A percentile compares a stretch with the other conserved stretches of the same genome.
Evolutionary conservation across 164 flowering plant genomes (phyloP).

Genomic region (Stephania cephalantha): DNA sequence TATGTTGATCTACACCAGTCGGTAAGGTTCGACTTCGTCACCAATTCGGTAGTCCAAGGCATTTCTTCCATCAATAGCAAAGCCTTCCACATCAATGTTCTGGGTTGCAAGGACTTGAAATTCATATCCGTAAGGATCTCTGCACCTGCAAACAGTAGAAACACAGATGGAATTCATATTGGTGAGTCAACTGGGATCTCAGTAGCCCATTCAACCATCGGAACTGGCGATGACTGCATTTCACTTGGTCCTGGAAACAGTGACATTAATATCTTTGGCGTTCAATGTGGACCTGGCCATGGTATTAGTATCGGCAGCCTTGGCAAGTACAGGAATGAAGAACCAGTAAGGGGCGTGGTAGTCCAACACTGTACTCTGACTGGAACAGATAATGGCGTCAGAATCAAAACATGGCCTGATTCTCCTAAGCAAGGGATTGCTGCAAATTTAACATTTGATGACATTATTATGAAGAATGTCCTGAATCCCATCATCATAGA

Average conservation of each 20-base stretch:
- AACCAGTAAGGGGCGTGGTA: constrained; percentile 29
- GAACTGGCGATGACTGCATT: constrained; percentile 37
- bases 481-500: constrained; percentile 58
- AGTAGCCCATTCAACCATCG: constrained; percentile 8
- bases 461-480: constrained; percentile 39
- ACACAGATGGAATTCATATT: constrained; percentile 29
- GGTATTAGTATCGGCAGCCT: constrained; percentile 67
- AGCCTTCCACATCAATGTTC: constrained; percentile 27
- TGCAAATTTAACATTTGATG: constrained; percentile 30
- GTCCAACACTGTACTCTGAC: constrained; percentile 40
- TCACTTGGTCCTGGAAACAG: constrained; percentile 33
- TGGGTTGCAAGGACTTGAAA: constrained; percentile 21
- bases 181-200: constrained; percentile 4
- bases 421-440: constrained; percentile 23
- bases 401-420: constrained; percentile 48
- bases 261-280: constrained; percentile 15
- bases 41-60: constrained; percentile 17
- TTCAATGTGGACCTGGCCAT: constrained; percentile 48
- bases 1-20: constrained; percentile 15
- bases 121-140: constrained; percentile 10
- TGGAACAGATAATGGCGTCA: constrained; percentile 45
- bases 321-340: constrained; percentile 45
- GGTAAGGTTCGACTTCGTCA: constrained; percentile 28
- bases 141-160: constrained; percentile 21
- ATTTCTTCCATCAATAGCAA: constrained; percentile 32